Percentiles rank a stretch among this genome's conserved stretches.
These are phyloP conservation scores for Rachicladosporium sp. DNA, from an alignment of 2,329 filamentous ascomycete genomes.

Conservation along the genomic window DNA sequence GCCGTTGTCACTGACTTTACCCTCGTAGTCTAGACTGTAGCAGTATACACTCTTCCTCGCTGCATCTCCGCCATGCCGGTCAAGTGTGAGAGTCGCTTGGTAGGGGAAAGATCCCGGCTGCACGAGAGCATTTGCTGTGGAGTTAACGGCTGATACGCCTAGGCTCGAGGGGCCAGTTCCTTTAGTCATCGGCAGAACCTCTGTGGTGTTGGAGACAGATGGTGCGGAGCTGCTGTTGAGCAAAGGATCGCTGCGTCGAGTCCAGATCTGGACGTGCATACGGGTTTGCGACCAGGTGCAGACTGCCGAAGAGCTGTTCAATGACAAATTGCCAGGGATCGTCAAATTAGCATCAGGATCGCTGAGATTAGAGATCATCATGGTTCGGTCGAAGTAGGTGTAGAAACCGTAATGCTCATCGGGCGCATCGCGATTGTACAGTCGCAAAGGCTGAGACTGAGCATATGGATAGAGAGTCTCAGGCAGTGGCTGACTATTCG, in stretches of 20 bases:
- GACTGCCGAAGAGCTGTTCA: constrained; percentile 18
- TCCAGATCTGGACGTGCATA: constrained; percentile 53
- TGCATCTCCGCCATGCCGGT: constrained; percentile 46
- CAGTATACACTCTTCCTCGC: constrained; percentile 48
- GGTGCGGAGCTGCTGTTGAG: too few species aligned
- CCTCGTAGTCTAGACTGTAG: constrained; percentile 39
- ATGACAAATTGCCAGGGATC: not conserved
- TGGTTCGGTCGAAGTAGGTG: constrained; percentile 76
- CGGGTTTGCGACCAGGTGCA: constrained; percentile 52
- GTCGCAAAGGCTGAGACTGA: constrained; percentile 59
- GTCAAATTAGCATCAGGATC: constrained; percentile 13
- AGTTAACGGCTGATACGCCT: constrained; percentile 7
- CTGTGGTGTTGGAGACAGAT: too few species aligned
- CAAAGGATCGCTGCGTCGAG: constrained; percentile 18
- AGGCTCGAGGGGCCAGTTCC: too few species aligned
- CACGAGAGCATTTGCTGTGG: constrained; percentile 33
- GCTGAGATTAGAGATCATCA: constrained; percentile 60
- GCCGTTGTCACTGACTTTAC: constrained; percentile 1
- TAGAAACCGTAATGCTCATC: constrained; percentile 93
- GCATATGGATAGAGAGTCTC: constrained; percentile 61
- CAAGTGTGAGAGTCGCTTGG: constrained; percentile 46
- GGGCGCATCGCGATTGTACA: constrained; percentile 69
- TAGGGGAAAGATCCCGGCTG: constrained; percentile 49
- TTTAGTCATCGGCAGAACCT: too few species aligned
- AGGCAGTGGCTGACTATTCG: constrained; percentile 60